Percentiles rank a stretch among this genome's conserved stretches.
These are phyloP conservation scores for Euphorbia tirucalli DNA, from an alignment of 345 rosid species.

Conservation along the genomic window DNA sequence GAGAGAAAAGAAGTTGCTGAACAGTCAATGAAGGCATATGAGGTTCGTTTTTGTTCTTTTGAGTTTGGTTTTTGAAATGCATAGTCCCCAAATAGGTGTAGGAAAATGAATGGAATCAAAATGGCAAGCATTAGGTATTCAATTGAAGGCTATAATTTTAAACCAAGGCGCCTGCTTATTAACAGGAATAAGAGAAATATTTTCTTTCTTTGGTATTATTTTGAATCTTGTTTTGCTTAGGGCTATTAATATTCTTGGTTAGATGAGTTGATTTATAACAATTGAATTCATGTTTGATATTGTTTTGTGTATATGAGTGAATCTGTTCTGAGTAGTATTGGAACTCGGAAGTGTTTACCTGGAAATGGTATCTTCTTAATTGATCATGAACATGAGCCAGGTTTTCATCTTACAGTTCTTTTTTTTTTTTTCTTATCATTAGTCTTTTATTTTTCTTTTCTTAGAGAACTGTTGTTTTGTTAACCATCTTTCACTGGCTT, in stretches of 20 bases:
- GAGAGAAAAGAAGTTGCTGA: slow-evolving; percentile 61
- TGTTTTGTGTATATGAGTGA: neutral
- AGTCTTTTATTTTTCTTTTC: neutral
- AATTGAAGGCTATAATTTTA: neutral
- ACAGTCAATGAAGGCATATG: slow-evolving; percentile 64
- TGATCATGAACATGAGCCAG: neutral
- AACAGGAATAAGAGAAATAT: neutral
- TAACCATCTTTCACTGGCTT: neutral
- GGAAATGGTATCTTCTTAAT: neutral
- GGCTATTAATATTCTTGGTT: neutral
- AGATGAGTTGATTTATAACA: neutral
- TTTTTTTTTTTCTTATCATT: neutral
- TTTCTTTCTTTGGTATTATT: neutral
- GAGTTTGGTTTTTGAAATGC: neutral
- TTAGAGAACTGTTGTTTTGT: neutral
- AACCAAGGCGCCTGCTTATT: neutral
- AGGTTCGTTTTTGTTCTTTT: slow-evolving; percentile 27
- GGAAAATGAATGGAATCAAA: neutral
- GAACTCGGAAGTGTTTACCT: neutral
- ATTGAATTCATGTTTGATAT: neutral
- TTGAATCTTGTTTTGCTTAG: neutral
- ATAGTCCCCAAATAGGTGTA: neutral
- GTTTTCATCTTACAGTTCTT: neutral
- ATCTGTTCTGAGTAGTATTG: neutral
- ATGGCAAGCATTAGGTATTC: neutral